Percentiles rank a stretch among this genome's conserved stretches.
Evolutionary conservation across 495 filamentous ascomycete genomes (phyloP).

Genomic region (Pyronema omphalodes): DNA sequence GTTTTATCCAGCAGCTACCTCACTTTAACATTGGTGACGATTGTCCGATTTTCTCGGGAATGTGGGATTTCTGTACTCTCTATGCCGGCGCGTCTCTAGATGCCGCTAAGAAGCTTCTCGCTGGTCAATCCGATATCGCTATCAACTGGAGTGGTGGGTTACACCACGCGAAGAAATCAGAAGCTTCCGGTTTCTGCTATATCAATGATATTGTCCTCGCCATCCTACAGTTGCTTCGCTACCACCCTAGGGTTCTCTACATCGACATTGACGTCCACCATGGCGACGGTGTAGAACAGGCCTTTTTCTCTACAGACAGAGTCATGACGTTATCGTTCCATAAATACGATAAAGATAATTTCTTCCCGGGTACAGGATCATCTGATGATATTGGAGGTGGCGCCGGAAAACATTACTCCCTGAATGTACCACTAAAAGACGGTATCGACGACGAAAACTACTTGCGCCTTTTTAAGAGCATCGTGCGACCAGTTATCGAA

Average conservation of each 20-base stretch:
- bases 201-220: constrained; percentile 97
- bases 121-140: constrained; percentile 89
- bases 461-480: constrained; percentile 58
- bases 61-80: constrained; percentile 96
- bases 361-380: constrained; percentile 94
- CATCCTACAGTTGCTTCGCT: constrained; percentile 85
- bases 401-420: constrained; percentile 76
- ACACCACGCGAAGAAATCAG: constrained; percentile 93
- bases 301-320: constrained; percentile 91
- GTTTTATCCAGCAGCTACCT: constrained; percentile 67
- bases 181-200: constrained; percentile 95
- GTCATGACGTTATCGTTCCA: constrained; percentile 98
- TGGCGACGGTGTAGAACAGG: constrained; percentile 93
- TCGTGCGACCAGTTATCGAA: constrained; percentile 56
- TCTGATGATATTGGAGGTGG: constrained; percentile 91
- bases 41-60: constrained; percentile 91
- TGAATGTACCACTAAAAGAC: constrained; percentile 92
- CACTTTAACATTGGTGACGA: constrained; percentile 98
- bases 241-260: constrained; percentile 85
- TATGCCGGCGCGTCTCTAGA: constrained; percentile 97
- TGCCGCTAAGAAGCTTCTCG: constrained; percentile 77
- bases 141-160: constrained; percentile 96
- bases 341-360: constrained; percentile 79
- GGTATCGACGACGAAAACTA: constrained; percentile 93
- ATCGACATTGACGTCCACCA: constrained; percentile 98